Evolutionary conservation across 2,329 filamentous ascomycete genomes (phyloP).

Genomic region (Scedosporium minutisporum): DNA sequence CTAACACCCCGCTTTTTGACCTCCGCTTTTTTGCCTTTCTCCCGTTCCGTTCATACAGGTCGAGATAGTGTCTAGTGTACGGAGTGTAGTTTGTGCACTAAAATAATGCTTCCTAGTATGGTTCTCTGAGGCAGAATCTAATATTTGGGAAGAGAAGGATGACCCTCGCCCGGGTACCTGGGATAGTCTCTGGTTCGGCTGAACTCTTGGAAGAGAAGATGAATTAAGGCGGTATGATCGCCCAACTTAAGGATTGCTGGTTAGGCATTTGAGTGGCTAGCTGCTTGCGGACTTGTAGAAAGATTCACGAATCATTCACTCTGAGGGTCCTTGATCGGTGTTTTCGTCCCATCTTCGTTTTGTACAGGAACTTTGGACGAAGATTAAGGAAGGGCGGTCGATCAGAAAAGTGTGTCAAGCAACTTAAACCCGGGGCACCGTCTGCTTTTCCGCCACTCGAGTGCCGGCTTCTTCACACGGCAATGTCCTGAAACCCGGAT

Average conservation of each 20-base stretch:
- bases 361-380: background rate
- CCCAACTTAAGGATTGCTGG: background rate
- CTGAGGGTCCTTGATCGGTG: background rate
- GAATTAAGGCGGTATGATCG: conserved; percentile 1
- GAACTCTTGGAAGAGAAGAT: background rate
- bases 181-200: background rate
- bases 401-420: background rate
- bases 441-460: background rate
- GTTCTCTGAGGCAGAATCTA: no score
- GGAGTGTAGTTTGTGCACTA: no score
- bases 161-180: background rate
- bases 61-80: no score
- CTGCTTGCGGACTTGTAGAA: background rate
- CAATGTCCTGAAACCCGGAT: background rate
- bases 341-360: background rate
- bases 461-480: background rate
- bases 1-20: no score
- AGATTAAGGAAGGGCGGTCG: background rate
- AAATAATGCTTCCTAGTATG: no score
- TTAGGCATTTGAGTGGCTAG: background rate
- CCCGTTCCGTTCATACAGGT: no score
- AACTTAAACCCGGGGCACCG: background rate
- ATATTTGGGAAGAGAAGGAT: no score
- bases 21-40: no score
- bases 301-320: background rate